A percentile compares a stretch with the other conserved stretches of the same genome.
phyloP scores from a whole-genome alignment of 495 filamentous ascomycete species.

The Daldinia loculata region DNA sequence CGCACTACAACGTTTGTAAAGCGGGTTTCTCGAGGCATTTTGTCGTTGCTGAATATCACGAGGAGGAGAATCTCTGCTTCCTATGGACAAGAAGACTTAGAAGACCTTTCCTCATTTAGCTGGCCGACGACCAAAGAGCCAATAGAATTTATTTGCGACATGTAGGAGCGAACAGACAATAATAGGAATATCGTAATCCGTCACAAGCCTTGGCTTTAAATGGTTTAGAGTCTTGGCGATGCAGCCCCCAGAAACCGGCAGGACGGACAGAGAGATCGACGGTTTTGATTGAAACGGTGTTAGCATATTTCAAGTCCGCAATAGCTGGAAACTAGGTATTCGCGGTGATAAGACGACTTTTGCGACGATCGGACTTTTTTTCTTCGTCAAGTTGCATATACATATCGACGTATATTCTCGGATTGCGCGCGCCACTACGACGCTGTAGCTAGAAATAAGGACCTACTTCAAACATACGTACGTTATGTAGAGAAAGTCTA shows the following conservation, averaged over 20 bases:
- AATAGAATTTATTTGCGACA: conserved; percentile 19
- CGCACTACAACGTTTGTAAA: background rate
- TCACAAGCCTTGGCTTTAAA: conserved; percentile 24
- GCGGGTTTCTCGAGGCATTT: background rate
- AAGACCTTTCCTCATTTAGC: conserved; percentile 36
- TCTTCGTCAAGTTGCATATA: background rate
- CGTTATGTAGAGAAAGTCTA: background rate
- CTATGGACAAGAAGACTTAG: conserved; percentile 6
- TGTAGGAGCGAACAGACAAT: conserved; percentile 3
- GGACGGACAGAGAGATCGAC: conserved; percentile 20
- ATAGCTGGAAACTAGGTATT: background rate
- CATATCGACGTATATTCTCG: background rate
- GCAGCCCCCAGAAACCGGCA: conserved; percentile 14
- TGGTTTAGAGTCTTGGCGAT: conserved; percentile 25
- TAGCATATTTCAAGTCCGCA: conserved; percentile 21
- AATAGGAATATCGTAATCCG: conserved; percentile 15
- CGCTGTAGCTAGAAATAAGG: background rate
- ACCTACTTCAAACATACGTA: background rate
- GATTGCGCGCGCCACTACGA: background rate
- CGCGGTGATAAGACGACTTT: background rate
- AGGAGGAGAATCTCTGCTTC: conserved; percentile 9
- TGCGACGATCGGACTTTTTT: background rate
- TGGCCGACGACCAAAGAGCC: conserved; percentile 32
- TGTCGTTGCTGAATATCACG: conserved; percentile 16
- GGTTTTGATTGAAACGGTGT: conserved; percentile 12